Conservation (phyloP, 345 rosid genomes). For the Carallia brachiata region DNA sequence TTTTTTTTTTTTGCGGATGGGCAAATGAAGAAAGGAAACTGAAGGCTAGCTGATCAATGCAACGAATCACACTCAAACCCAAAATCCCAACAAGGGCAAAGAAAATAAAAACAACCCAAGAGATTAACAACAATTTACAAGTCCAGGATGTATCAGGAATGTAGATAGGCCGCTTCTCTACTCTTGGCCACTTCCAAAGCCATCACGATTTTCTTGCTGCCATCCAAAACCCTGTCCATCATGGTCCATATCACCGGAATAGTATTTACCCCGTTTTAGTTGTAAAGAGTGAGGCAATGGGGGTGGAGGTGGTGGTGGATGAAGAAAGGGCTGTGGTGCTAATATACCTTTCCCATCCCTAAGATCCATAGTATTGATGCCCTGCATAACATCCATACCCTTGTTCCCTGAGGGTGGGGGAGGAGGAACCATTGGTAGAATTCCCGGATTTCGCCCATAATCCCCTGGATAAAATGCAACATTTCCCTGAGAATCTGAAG, state of each 20-base stretch:
- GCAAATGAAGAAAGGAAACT: too few species aligned
- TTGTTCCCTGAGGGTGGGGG: slow-evolving; percentile 34
- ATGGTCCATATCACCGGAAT: slow-evolving; percentile 45
- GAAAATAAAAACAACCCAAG: slow-evolving; percentile 8
- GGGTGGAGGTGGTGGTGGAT: slow-evolving; percentile 46
- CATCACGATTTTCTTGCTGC: slow-evolving; percentile 74
- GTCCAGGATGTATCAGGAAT: neutral
- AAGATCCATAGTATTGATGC: slow-evolving; percentile 34
- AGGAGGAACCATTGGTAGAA: slow-evolving; percentile 36
- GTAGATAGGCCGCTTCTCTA: slow-evolving; percentile 20
- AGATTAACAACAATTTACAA: neutral
- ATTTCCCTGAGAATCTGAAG: slow-evolving; percentile 43
- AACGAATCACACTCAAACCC: too few species aligned
- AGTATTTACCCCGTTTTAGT: slow-evolving; percentile 52
- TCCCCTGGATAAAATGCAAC: slow-evolving; percentile 49
- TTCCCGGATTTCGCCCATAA: slow-evolving; percentile 47
- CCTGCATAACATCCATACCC: slow-evolving; percentile 44
- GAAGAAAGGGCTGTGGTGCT: slow-evolving; percentile 47
- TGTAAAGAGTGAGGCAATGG: slow-evolving; percentile 47
- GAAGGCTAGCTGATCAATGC: too few species aligned
- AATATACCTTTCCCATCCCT: slow-evolving; percentile 51
- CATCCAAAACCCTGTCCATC: slow-evolving; percentile 68
- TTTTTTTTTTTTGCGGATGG: too few species aligned
- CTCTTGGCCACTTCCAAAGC: slow-evolving; percentile 54
- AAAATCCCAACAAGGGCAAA: too few species aligned